Percentiles rank a stretch among this genome's conserved stretches.
These are phyloP conservation scores for Dictyostelium firmibasis DNA, from an alignment of 78 protist species.

Conservation along the genomic window DNA sequence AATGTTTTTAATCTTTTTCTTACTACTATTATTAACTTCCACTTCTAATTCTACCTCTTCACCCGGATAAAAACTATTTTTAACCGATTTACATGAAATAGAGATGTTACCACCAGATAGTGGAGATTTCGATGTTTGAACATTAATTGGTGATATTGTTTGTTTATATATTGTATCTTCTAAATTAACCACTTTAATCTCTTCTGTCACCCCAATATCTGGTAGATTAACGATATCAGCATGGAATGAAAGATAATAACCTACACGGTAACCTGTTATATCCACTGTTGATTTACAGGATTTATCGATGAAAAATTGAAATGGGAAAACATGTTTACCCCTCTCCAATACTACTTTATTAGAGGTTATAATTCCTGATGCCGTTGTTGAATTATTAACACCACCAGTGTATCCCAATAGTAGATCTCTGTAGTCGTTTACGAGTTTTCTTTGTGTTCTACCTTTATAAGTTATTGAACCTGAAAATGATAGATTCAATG, in stretches of 20 bases:
- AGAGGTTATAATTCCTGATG: not conserved
- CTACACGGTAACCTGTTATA: not conserved
- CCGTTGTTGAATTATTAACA: not conserved
- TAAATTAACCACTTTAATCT: conserved; percentile 10
- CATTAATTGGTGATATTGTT: conserved; percentile 1
- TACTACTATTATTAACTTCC: not conserved
- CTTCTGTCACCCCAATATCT: not conserved
- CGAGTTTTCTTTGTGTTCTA: not conserved
- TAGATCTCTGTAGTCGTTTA: conserved; percentile 11
- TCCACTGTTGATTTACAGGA: not conserved
- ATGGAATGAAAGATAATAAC: not conserved
- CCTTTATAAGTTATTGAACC: not conserved
- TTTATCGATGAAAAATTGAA: conserved; percentile 36
- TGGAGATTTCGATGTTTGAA: conserved; percentile 26
- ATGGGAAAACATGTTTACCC: conserved; percentile 47
- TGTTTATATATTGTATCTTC: conserved; percentile 30
- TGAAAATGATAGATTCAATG: not conserved
- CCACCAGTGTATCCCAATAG: not conserved
- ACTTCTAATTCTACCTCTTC: conserved; percentile 44
- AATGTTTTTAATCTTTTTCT: conserved; percentile 4
- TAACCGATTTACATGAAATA: not conserved
- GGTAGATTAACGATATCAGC: conserved; percentile 38
- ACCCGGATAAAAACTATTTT: conserved; percentile 12
- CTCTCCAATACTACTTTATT: not conserved
- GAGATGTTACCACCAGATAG: conserved; percentile 25